phyloP scores from a whole-genome alignment of 352 stramenopile genomes.

The Phytophthora palmivora region DNA sequence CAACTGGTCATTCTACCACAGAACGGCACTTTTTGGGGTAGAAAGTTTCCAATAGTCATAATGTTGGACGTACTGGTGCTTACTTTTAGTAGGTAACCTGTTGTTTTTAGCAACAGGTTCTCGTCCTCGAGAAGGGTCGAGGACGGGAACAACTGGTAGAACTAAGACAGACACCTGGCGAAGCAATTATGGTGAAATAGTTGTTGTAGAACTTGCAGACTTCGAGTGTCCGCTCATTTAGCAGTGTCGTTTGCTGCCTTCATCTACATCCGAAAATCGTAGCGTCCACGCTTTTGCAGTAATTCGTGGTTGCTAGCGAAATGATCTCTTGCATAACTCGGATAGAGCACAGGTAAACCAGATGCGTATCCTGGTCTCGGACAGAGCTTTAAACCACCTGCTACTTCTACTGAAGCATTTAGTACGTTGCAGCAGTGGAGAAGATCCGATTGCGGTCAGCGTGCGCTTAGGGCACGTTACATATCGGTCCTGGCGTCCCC shows the following conservation, averaged over 20 bases:
- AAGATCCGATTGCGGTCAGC: background rate
- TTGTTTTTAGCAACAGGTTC: too few relatives aligned
- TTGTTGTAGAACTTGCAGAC: background rate
- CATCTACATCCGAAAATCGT: background rate
- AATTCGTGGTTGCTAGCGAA: slow-evolving; percentile 1
- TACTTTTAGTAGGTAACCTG: too few relatives aligned
- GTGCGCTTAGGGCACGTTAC: background rate
- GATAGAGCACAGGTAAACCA: slow-evolving; percentile 2
- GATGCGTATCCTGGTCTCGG: background rate
- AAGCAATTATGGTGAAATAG: background rate
- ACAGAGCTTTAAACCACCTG: background rate
- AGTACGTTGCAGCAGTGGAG: background rate
- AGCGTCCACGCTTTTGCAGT: background rate
- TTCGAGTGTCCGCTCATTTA: background rate
- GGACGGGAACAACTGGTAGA: too few relatives aligned
- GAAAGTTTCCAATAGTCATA: background rate
- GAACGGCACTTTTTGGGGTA: background rate
- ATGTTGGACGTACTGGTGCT: too few relatives aligned
- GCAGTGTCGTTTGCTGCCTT: background rate
- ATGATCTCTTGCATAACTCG: background rate
- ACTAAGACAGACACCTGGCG: too few relatives aligned
- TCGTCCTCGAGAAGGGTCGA: too few relatives aligned
- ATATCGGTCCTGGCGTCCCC: background rate
- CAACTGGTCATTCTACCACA: background rate
- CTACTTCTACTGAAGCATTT: background rate